phyloP scores from a whole-genome alignment of 257 asterid genomes.

The Schizonepeta tenuifolia region DNA sequence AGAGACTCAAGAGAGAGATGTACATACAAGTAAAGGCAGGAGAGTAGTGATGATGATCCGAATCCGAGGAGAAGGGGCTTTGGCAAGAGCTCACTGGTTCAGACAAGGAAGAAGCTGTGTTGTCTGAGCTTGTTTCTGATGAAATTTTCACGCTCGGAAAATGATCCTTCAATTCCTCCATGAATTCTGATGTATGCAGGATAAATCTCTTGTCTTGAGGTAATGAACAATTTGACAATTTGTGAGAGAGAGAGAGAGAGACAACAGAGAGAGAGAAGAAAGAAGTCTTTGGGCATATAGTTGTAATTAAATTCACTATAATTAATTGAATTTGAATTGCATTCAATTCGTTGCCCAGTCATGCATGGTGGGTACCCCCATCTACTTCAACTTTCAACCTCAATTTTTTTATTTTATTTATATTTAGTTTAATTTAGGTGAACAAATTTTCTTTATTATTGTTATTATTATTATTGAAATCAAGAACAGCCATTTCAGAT shows the following conservation, averaged over 20 bases:
- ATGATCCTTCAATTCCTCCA: neutral
- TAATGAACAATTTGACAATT: no score
- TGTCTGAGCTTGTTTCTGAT: neutral
- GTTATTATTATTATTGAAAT: neutral
- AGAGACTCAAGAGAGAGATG: neutral
- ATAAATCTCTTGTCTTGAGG: neutral
- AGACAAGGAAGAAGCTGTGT: neutral
- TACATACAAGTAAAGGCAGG: neutral
- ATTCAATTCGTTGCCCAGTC: constrained; percentile 7
- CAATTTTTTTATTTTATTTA: neutral
- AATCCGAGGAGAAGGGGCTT: neutral
- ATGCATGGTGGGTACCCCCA: constrained; percentile 9
- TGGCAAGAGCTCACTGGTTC: constrained; percentile 7
- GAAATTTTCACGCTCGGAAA: neutral
- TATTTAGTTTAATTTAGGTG: neutral
- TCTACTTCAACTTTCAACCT: neutral
- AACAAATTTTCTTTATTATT: neutral
- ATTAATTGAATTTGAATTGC: constrained; percentile 11
- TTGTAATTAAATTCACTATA: neutral
- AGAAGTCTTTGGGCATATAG: neutral
- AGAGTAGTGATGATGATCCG: neutral
- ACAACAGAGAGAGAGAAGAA: neutral
- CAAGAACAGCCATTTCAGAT: neutral
- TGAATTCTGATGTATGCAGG: neutral
- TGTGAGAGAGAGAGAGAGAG: neutral